Conservation (phyloP, 2,329 filamentous ascomycete species). For the Paecilomyces formosus region DNA sequence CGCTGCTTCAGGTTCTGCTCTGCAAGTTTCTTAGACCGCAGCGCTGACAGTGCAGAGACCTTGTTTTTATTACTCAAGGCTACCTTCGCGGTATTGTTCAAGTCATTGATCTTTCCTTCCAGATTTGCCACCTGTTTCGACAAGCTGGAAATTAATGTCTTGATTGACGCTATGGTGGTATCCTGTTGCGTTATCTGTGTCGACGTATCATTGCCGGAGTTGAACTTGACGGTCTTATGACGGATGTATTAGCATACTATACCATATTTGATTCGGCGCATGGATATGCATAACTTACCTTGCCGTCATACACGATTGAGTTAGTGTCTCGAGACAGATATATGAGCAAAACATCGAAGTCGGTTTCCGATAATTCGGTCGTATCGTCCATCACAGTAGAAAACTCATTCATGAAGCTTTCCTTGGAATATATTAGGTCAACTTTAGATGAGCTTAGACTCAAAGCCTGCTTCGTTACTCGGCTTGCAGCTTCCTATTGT, state of each 20-base stretch:
- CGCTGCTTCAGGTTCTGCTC: slow-evolving; percentile 67
- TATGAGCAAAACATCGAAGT: slow-evolving; percentile 62
- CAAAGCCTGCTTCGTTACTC: slow-evolving; percentile 42
- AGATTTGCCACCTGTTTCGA: slow-evolving; percentile 60
- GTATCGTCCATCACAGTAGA: slow-evolving; percentile 43
- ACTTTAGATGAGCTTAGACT: slow-evolving; percentile 44
- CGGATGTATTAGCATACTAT: slow-evolving; percentile 27
- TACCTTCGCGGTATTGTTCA: slow-evolving; percentile 54
- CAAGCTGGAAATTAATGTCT: slow-evolving; percentile 63
- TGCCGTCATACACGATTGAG: slow-evolving; percentile 40
- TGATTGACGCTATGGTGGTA: slow-evolving; percentile 70
- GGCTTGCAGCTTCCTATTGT: slow-evolving; percentile 45
- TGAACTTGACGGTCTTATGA: slow-evolving; percentile 62
- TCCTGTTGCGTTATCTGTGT: slow-evolving; percentile 67
- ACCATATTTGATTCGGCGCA: slow-evolving; percentile 13
- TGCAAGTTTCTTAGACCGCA: slow-evolving; percentile 75
- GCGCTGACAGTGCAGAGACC: slow-evolving; percentile 64
- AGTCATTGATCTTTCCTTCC: slow-evolving; percentile 42
- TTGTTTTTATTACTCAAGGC: slow-evolving; percentile 68
- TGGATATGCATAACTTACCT: slow-evolving; percentile 23
- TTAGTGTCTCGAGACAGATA: slow-evolving; percentile 63
- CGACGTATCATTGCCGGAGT: slow-evolving; percentile 41
- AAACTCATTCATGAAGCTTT: slow-evolving; percentile 57
- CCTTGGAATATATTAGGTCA: slow-evolving; percentile 60
- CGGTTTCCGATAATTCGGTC: slow-evolving; percentile 51